phyloP scores from a whole-genome alignment of 306 rosid genomes.

The Prunus persica region DNA sequence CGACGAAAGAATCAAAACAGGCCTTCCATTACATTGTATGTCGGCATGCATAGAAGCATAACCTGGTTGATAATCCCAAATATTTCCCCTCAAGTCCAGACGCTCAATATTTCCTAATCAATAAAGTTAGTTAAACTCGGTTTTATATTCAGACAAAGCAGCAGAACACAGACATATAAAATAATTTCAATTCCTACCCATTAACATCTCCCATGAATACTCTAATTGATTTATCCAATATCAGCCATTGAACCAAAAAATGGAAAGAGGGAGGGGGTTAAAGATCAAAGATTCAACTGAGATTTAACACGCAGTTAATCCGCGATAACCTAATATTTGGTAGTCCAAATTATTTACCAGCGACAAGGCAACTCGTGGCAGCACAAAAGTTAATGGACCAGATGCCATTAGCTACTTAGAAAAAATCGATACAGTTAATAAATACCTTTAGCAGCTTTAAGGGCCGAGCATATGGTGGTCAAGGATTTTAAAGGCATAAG shows the following conservation, averaged over 20 bases:
- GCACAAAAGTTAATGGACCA: slow-evolving; percentile 6
- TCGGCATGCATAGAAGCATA: slow-evolving; percentile 38
- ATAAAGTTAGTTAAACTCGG: slow-evolving; percentile 7
- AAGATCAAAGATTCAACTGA: background rate
- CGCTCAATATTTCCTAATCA: slow-evolving; percentile 59
- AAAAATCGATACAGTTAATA: background rate
- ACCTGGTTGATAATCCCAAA: slow-evolving; percentile 43
- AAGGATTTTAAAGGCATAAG: slow-evolving; percentile 64
- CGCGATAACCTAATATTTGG: background rate
- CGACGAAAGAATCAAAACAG: slow-evolving; percentile 45
- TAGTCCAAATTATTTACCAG: background rate
- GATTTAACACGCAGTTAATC: background rate
- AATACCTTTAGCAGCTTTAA: slow-evolving; percentile 63
- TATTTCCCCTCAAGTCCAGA: slow-evolving; percentile 71
- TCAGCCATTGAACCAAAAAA: background rate
- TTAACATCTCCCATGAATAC: background rate
- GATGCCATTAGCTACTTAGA: background rate
- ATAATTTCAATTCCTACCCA: background rate
- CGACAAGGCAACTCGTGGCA: background rate
- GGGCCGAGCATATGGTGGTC: slow-evolving; percentile 50
- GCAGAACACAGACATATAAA: background rate
- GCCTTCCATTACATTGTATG: slow-evolving; percentile 36
- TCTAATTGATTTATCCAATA: background rate
- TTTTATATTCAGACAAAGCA: background rate
- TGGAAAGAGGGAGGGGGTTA: background rate